Evolutionary conservation across 305 asterid genomes (phyloP).

Genomic region (Fraxinus xanthoxyloides): DNA sequence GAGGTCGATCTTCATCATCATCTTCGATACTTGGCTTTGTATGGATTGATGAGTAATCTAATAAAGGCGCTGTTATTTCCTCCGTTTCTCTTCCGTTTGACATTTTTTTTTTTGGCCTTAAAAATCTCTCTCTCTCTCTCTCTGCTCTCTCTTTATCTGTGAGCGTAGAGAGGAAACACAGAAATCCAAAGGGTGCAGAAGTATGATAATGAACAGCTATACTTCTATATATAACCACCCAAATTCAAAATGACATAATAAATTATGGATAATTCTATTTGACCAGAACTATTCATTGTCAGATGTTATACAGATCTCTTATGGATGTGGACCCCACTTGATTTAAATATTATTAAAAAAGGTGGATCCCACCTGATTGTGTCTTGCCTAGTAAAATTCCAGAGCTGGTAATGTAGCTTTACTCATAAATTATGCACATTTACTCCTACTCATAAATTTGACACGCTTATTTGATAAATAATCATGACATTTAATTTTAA

Average conservation of each 20-base stretch:
- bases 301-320: no score
- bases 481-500: no score
- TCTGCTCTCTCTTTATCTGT: background rate
- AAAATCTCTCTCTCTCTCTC: background rate
- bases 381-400: no score
- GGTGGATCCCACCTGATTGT: no score
- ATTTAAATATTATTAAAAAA: no score
- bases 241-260: background rate
- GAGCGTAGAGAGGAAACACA: background rate
- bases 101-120: background rate
- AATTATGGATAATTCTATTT: no score
- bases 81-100: conserved; percentile 13
- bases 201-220: background rate
- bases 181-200: background rate
- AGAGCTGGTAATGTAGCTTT: no score
- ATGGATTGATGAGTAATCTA: conserved; percentile 26
- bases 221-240: background rate
- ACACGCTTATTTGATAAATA: no score
- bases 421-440: no score
- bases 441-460: no score
- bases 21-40: conserved; percentile 18
- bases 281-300: no score
- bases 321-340: no score
- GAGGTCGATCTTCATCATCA: conserved; percentile 11
- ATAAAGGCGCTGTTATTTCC: conserved; percentile 39